Conservation (phyloP, 169 alveolate species). For the Plasmodium adleri region DNA sequence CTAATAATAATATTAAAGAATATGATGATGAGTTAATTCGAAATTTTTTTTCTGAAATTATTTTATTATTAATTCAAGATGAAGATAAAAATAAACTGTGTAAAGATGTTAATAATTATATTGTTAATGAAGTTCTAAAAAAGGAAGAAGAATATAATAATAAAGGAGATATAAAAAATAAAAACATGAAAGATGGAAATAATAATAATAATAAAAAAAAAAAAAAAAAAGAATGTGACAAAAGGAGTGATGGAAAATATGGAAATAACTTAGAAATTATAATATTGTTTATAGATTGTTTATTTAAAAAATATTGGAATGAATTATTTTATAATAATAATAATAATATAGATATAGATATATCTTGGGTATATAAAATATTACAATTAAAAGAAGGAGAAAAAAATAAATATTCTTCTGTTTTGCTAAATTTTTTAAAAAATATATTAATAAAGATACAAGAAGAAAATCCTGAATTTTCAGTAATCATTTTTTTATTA, state of each 20-base stretch:
- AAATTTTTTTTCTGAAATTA: constrained; percentile 13
- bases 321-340: no score
- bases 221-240: neutral
- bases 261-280: constrained; percentile 2
- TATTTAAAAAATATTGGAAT: constrained; percentile 1
- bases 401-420: no score
- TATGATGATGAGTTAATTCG: constrained; percentile 1
- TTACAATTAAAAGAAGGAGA: constrained; percentile 9
- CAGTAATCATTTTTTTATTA: constrained; percentile 5
- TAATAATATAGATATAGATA: neutral
- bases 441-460: constrained; percentile 11
- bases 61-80: neutral
- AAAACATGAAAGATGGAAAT: neutral
- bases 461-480: neutral
- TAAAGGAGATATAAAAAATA: neutral
- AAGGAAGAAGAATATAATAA: neutral
- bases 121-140: constrained; percentile 1
- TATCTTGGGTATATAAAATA: constrained; percentile 22
- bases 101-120: constrained; percentile 1
- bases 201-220: neutral
- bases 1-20: constrained; percentile 5
- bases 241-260: neutral
- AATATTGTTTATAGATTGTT: constrained; percentile 33
- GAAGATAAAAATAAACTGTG: constrained; percentile 21
- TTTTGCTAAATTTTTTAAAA: constrained; percentile 6